Evolutionary conservation across 2,329 filamentous ascomycete genomes (phyloP).

Genomic region (Hypocrella siamensis): DNA sequence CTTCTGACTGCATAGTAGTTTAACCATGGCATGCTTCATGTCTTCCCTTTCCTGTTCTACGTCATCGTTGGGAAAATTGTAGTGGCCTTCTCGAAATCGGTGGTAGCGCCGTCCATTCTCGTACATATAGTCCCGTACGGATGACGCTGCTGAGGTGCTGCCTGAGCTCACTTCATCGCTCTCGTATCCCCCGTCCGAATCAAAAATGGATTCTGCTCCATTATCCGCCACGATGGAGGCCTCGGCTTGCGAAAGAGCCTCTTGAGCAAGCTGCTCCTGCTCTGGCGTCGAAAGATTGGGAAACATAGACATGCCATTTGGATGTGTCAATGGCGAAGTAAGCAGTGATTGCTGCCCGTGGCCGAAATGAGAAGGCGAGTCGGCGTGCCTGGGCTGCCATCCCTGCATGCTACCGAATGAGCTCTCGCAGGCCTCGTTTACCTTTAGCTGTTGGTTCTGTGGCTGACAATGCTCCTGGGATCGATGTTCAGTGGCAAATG

Average conservation of each 20-base stretch:
- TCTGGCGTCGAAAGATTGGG: slow-evolving; percentile 17
- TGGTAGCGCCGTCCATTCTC: slow-evolving; percentile 47
- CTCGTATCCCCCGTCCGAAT: slow-evolving; percentile 20
- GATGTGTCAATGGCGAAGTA: slow-evolving; percentile 18
- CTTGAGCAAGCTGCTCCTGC: slow-evolving; percentile 18
- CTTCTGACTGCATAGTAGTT: slow-evolving; percentile 28
- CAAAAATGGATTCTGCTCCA: slow-evolving; percentile 6
- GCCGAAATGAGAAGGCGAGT: neutral
- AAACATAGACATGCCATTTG: slow-evolving; percentile 21
- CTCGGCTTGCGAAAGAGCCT: slow-evolving; percentile 20
- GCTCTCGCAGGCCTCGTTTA: neutral
- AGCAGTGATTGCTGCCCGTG: slow-evolving; percentile 9
- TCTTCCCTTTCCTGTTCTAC: slow-evolving; percentile 42
- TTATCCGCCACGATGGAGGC: slow-evolving; percentile 20
- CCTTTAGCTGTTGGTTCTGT: neutral
- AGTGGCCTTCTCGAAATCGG: slow-evolving; percentile 34
- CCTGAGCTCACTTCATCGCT: slow-evolving; percentile 19
- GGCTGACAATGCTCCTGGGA: too few relatives aligned
- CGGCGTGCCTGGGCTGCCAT: neutral
- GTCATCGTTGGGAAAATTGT: slow-evolving; percentile 46
- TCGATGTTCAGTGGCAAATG: too few relatives aligned
- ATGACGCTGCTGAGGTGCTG: slow-evolving; percentile 22
- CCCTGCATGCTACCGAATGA: too few relatives aligned
- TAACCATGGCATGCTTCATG: slow-evolving; percentile 38
- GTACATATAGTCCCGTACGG: slow-evolving; percentile 32